Evolutionary conservation across 495 filamentous ascomycete species (phyloP).

Genomic region (Aspergillus indologenus): DNA sequence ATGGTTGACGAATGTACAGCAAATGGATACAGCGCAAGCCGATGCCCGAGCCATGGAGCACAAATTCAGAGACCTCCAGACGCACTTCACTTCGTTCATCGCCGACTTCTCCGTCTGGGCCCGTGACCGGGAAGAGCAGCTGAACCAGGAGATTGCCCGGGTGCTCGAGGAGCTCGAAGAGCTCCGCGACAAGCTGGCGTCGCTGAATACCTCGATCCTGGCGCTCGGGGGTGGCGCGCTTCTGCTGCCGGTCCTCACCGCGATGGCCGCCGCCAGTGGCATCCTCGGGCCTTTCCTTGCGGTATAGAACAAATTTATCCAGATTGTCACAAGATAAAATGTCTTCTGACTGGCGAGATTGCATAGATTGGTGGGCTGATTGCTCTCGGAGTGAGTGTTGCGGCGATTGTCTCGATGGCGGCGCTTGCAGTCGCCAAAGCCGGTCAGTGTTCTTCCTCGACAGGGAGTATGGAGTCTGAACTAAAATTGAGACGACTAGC

Average conservation of each 20-base stretch:
- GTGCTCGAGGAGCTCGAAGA: background rate
- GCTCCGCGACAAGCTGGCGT: background rate
- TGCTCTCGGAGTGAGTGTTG: background rate
- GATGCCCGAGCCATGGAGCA: background rate
- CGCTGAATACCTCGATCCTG: background rate
- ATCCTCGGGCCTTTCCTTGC: background rate
- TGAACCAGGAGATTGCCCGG: background rate
- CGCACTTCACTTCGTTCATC: background rate
- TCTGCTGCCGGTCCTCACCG: background rate
- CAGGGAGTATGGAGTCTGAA: background rate
- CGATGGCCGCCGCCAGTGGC: background rate
- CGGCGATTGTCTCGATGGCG: background rate
- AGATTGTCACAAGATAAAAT: background rate
- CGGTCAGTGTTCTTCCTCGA: background rate
- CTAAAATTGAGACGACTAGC: background rate
- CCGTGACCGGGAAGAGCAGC: background rate
- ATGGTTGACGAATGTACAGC: background rate
- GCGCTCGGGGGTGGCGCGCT: background rate
- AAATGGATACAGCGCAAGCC: background rate
- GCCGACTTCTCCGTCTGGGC: background rate
- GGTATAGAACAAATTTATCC: background rate
- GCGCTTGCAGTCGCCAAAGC: background rate
- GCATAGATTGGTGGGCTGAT: background rate
- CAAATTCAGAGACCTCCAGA: background rate
- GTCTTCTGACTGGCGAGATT: background rate